These are phyloP conservation scores for Boletus subparvulus DNA, from an alignment of 768 basidiomycete genomes.

Conservation along the genomic window DNA sequence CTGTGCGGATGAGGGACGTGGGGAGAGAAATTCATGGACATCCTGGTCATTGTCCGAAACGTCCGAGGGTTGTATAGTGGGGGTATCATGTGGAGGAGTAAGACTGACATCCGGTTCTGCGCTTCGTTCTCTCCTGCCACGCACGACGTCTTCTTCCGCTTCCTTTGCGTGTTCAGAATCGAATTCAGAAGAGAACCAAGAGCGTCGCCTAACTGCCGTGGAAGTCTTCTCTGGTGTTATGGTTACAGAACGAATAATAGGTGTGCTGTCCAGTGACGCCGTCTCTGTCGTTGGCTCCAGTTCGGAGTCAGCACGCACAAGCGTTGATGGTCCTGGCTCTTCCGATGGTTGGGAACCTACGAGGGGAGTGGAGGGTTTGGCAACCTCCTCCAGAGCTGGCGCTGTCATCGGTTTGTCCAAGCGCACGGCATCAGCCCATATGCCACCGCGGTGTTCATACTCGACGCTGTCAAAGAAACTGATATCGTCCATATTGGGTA, in stretches of 20 bases:
- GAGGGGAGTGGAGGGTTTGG: slow-evolving; percentile 19
- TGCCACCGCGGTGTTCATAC: slow-evolving; percentile 76
- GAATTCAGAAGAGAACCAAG: slow-evolving; percentile 53
- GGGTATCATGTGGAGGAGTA: slow-evolving; percentile 4
- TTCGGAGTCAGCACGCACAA: slow-evolving; percentile 30
- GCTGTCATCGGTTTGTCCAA: slow-evolving; percentile 30
- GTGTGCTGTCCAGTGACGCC: slow-evolving; percentile 23
- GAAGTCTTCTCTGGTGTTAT: slow-evolving; percentile 24
- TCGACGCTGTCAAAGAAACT: slow-evolving; percentile 83
- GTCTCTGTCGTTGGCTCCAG: slow-evolving; percentile 27
- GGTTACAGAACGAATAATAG: slow-evolving; percentile 25
- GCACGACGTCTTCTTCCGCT: slow-evolving; percentile 24
- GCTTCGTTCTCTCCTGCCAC: slow-evolving; percentile 27
- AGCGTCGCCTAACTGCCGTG: slow-evolving; percentile 41
- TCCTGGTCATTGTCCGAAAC: slow-evolving; percentile 23
- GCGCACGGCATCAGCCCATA: slow-evolving; percentile 78
- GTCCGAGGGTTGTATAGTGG: slow-evolving; percentile 6
- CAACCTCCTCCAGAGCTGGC: slow-evolving; percentile 5
- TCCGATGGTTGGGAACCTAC: slow-evolving; percentile 35
- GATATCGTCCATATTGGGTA: slow-evolving; percentile 99
- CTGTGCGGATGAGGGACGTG: slow-evolving; percentile 46
- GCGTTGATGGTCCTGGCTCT: slow-evolving; percentile 20
- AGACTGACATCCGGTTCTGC: slow-evolving; percentile 39
- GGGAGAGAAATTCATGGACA: slow-evolving; percentile 17
- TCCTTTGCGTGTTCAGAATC: slow-evolving; percentile 20